Conservation (phyloP, 306 rosid genomes). For the Prosopis cineraria region DNA sequence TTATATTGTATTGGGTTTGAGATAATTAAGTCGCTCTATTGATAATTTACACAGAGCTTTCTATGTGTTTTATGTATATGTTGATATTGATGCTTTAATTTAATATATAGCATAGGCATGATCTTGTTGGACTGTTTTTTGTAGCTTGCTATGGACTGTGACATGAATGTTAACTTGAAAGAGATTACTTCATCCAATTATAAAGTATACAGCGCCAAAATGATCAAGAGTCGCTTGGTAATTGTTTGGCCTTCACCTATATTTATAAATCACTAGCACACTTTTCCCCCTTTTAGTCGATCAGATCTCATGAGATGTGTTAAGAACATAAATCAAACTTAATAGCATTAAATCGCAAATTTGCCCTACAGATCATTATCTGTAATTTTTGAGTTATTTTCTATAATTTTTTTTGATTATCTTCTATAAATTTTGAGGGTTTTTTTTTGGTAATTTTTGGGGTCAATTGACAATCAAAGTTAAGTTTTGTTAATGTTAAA, state of each 20-base stretch:
- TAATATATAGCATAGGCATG: neutral
- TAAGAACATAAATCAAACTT: neutral
- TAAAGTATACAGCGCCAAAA: conserved; percentile 29
- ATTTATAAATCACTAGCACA: neutral
- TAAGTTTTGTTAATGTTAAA: no score
- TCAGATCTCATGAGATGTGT: neutral
- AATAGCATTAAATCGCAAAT: no score
- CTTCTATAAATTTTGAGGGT: no score
- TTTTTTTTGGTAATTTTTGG: no score
- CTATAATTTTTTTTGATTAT: no score
- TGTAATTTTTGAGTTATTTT: no score
- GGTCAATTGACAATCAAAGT: no score
- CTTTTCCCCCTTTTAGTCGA: neutral
- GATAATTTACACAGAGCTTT: no score
- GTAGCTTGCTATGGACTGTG: conserved; percentile 56
- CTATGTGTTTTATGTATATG: no score
- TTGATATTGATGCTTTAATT: neutral
- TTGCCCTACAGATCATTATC: no score
- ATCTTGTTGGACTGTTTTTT: neutral
- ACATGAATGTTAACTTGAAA: conserved; percentile 39
- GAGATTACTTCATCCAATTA: conserved; percentile 31
- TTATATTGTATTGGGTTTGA: no score
- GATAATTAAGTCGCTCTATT: no score
- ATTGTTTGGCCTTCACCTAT: neutral
- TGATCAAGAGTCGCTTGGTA: conserved; percentile 38